phyloP scores from a whole-genome alignment of 345 rosid species.

The Eucalyptus cloeziana region DNA sequence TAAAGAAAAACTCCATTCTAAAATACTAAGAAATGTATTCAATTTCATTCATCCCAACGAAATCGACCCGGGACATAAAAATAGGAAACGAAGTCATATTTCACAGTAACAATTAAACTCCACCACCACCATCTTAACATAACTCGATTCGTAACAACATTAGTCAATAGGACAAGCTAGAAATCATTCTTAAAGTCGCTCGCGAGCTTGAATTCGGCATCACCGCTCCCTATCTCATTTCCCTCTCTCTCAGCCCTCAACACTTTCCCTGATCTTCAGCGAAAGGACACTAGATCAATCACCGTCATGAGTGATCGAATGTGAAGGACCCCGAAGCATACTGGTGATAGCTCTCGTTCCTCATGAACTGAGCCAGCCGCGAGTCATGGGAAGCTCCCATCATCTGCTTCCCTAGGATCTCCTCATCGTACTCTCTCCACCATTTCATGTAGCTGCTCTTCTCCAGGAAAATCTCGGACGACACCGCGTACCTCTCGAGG shows the following conservation, averaged over 20 bases:
- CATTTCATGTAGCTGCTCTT: conserved; percentile 57
- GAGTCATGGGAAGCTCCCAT: not conserved
- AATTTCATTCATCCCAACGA: too few relatives aligned
- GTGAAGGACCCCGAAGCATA: conserved; percentile 2
- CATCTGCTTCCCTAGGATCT: not conserved
- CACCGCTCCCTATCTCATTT: too few relatives aligned
- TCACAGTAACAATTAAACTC: too few relatives aligned
- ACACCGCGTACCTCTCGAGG: conserved; percentile 24
- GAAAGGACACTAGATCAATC: not conserved
- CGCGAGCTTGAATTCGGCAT: fast-evolving
- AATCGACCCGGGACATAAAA: too few relatives aligned
- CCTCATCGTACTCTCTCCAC: conserved; percentile 35
- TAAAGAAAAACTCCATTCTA: too few relatives aligned
- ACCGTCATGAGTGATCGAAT: not conserved
- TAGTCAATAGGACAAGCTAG: too few relatives aligned
- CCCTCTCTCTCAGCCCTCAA: too few relatives aligned
- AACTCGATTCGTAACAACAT: too few relatives aligned
- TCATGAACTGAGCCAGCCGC: conserved; percentile 27
- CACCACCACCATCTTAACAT: too few relatives aligned
- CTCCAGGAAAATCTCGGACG: conserved; percentile 57
- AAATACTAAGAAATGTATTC: too few relatives aligned
- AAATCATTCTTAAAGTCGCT: too few relatives aligned
- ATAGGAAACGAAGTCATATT: too few relatives aligned
- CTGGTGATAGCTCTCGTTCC: not conserved
- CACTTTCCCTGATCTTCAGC: not conserved